Evolutionary conservation across 106 monocot species (phyloP).

Genomic region (Iris macrosiphon): DNA sequence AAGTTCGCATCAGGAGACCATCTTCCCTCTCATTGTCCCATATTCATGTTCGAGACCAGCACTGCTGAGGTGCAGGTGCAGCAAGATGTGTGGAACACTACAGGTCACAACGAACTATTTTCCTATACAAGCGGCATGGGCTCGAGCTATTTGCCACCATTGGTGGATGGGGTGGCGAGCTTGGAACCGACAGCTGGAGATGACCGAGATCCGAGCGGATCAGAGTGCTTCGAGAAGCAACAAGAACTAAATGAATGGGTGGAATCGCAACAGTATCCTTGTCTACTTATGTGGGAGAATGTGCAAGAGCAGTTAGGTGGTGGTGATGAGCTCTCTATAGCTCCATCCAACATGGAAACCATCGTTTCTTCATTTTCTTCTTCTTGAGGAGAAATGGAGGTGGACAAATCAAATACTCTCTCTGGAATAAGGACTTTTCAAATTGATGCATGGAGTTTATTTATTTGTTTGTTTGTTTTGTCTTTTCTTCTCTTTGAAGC

Average conservation of each 20-base stretch:
- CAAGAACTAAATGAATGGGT: constrained; percentile 31
- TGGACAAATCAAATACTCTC: neutral
- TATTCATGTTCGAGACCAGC: constrained; percentile 37
- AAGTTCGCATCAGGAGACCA: constrained; percentile 1
- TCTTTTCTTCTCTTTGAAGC: too few relatives aligned
- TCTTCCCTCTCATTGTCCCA: constrained; percentile 27
- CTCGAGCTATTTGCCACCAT: constrained; percentile 31
- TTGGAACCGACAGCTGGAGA: constrained; percentile 12
- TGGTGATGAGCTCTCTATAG: neutral
- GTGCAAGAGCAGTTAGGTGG: constrained; percentile 7
- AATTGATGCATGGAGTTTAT: too few relatives aligned
- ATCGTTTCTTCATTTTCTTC: constrained; percentile 8
- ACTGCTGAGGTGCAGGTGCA: neutral
- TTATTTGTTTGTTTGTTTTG: constrained; percentile 6
- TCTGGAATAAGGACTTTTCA: neutral
- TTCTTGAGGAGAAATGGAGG: neutral
- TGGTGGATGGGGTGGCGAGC: constrained; percentile 30
- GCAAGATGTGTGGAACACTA: constrained; percentile 27
- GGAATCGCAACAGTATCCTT: constrained; percentile 8
- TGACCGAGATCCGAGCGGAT: constrained; percentile 7
- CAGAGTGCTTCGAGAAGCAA: constrained; percentile 21
- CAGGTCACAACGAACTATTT: constrained; percentile 10
- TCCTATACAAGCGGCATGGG: constrained; percentile 12
- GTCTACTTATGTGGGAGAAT: constrained; percentile 27
- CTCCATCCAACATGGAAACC: neutral